A percentile compares a stretch with the other conserved stretches of the same genome.
Conservation (phyloP, 371 early-diverging fungal genomes). For the Rhizopus stolonifer region DNA sequence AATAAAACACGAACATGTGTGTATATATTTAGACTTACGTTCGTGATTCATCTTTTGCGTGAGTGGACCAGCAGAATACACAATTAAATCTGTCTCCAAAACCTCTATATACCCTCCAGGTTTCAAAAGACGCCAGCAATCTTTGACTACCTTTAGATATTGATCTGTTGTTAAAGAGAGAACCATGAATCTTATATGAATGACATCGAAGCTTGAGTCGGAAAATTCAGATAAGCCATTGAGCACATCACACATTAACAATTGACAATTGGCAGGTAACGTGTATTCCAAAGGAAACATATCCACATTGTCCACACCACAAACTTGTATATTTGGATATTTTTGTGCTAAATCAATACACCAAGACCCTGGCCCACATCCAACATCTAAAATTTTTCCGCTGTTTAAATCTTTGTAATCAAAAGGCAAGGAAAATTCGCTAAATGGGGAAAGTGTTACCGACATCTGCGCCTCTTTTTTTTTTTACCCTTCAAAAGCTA, state of each 20-base stretch:
- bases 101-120: constrained; percentile 35
- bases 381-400: constrained; percentile 27
- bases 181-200: constrained; percentile 34
- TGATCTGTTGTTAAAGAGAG: constrained; percentile 25
- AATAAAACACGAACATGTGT: too few relatives aligned
- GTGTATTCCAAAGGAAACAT: constrained; percentile 30
- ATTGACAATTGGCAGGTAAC: constrained; percentile 31
- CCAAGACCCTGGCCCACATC: constrained; percentile 42
- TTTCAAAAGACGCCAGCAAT: constrained; percentile 30
- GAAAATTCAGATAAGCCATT: constrained; percentile 22
- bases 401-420: constrained; percentile 19
- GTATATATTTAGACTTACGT: constrained; percentile 14
- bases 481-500: constrained; percentile 42
- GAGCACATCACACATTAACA: constrained; percentile 26
- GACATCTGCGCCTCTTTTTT: neutral
- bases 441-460: constrained; percentile 1
- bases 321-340: constrained; percentile 29
- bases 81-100: constrained; percentile 29
- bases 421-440: constrained; percentile 32
- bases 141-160: constrained; percentile 27
- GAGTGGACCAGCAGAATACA: constrained; percentile 32
- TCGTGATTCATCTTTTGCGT: constrained; percentile 28
- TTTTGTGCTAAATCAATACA: constrained; percentile 33
- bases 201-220: constrained; percentile 28
- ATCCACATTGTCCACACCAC: constrained; percentile 33